A percentile compares a stretch with the other conserved stretches of the same genome.
These are phyloP conservation scores for Adiantum capillusveneris DNA, from an alignment of 75 land plant genomes.

Conservation along the genomic window DNA sequence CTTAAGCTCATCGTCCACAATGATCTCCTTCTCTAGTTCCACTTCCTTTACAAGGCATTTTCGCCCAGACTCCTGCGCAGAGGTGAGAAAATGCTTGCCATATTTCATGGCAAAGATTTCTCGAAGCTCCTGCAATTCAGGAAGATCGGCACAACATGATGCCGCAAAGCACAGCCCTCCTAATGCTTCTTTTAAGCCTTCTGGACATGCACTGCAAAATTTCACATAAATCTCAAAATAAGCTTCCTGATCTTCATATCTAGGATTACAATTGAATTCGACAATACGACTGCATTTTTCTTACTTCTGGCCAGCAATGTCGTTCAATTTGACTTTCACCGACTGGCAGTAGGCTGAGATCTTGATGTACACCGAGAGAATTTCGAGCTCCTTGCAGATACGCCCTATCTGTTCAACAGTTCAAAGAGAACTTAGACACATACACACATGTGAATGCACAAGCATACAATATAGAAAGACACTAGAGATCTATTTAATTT, in stretches of 20 bases:
- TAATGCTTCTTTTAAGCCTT: conserved; percentile 49
- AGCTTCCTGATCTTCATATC: no score
- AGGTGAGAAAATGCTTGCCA: conserved; percentile 51
- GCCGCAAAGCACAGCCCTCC: conserved; percentile 47
- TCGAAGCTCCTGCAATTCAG: conserved; percentile 60
- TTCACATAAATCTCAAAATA: no score
- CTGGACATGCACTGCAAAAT: conserved; percentile 56
- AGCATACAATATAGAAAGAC: not conserved
- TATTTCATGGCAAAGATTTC: conserved; percentile 29
- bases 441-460: not conserved
- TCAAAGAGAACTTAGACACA: not conserved
- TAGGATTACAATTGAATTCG: not conserved
- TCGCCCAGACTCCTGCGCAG: conserved; percentile 47
- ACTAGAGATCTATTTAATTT: not conserved
- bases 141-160: conserved; percentile 63
- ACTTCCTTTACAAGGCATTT: conserved; percentile 37
- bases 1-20: no score
- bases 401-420: not conserved
- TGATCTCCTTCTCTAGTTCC: no score
- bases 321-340: not conserved
- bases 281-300: not conserved
- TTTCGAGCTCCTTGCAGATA: not conserved
- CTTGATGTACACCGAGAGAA: not conserved
- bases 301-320: not conserved
- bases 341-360: not conserved